Evolutionary conservation across 108 stramenopile genomes (phyloP).

Genomic region (Cyclostephanos invisitatus): DNA sequence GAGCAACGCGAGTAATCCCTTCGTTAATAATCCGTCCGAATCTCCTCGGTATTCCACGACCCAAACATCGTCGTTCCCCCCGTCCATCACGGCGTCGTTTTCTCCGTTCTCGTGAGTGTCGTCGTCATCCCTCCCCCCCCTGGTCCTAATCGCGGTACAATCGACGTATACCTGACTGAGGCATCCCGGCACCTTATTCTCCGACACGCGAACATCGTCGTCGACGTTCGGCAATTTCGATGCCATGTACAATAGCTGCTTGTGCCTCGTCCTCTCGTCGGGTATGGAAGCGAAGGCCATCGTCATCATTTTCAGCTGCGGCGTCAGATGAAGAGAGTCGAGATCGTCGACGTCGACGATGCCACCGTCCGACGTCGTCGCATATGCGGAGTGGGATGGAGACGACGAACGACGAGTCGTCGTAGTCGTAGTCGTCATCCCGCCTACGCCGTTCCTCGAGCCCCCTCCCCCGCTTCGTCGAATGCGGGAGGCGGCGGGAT

Average conservation of each 20-base stretch:
- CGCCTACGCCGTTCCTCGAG: no score
- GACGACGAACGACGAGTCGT: no score
- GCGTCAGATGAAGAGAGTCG: constrained; percentile 65
- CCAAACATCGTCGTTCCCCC: constrained; percentile 30
- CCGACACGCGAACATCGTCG: constrained; percentile 52
- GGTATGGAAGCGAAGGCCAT: constrained; percentile 76
- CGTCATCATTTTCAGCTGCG: constrained; percentile 76
- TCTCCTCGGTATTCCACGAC: constrained; percentile 87
- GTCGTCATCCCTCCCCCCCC: constrained; percentile 10
- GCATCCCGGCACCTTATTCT: constrained; percentile 94
- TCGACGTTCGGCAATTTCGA: constrained; percentile 60
- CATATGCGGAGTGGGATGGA: neutral
- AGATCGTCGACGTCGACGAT: constrained; percentile 5
- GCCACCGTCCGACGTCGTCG: neutral
- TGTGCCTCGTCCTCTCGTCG: constrained; percentile 92
- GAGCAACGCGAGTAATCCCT: constrained; percentile 92
- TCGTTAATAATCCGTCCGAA: constrained; percentile 94
- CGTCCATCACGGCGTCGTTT: constrained; percentile 28
- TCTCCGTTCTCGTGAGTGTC: no score
- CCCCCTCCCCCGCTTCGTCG: no score
- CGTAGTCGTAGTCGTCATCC: neutral
- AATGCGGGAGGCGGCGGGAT: no score
- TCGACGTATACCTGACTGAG: constrained; percentile 85
- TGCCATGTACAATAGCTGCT: constrained; percentile 95
- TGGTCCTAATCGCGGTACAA: constrained; percentile 49